phyloP scores from a whole-genome alignment of 2,329 filamentous ascomycete genomes.

The Fusarium luffae region DNA sequence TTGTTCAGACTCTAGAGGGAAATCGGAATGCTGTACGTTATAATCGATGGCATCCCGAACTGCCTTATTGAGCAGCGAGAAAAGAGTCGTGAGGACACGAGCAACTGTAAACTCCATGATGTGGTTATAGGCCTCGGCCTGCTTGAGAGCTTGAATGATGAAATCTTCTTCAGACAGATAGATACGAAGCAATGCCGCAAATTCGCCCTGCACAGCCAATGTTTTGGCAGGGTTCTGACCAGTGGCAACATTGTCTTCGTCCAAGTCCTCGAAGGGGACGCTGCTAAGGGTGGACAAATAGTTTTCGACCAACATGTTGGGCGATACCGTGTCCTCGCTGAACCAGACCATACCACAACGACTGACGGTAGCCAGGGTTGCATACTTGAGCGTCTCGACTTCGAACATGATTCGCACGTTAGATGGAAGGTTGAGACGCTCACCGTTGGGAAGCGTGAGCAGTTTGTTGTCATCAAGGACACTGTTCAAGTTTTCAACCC shows the following conservation, averaged over 20 bases:
- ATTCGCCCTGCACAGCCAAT: conserved; percentile 79
- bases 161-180: conserved; percentile 84
- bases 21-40: conserved; percentile 93
- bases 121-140: conserved; percentile 84
- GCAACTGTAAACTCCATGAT: conserved; percentile 99
- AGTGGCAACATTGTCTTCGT: conserved; percentile 86
- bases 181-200: conserved; percentile 81
- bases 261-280: conserved; percentile 91
- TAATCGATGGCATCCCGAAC: conserved; percentile 95
- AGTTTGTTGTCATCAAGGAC: conserved; percentile 99
- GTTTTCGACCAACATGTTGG: conserved; percentile 91
- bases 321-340: conserved; percentile 95
- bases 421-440: conserved; percentile 90
- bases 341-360: conserved; percentile 99
- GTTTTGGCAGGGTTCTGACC: conserved; percentile 82
- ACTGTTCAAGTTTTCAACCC: conserved; percentile 99
- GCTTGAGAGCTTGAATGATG: conserved; percentile 78
- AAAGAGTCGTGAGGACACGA: conserved; percentile 89
- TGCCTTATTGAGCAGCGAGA: conserved; percentile 94
- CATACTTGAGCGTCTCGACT: conserved; percentile 97
- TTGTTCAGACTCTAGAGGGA: conserved; percentile 89
- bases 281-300: conserved; percentile 87
- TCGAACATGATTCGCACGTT: conserved; percentile 99
- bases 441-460: conserved; percentile 94
- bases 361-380: conserved; percentile 97